Conservation (phyloP, 1,284 basidiomycete species). For the Ganoderma resinaceum region DNA sequence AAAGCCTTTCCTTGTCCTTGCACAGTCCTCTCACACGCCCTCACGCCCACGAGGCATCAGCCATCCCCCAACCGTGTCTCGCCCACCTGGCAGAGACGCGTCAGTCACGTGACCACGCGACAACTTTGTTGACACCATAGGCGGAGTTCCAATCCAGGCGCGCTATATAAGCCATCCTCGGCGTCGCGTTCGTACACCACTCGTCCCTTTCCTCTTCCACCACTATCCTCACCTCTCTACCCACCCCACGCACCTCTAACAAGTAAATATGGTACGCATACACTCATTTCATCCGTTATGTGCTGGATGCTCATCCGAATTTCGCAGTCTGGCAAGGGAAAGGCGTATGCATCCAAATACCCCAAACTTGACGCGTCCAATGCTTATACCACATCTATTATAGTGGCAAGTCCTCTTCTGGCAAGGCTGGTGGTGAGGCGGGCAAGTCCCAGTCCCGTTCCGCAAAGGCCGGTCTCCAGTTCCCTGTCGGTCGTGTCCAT, state of each 20-base stretch:
- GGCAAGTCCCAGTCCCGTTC: conserved; percentile 71
- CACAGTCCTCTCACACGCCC: not conserved
- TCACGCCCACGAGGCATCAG: conserved; percentile 8
- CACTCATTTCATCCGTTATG: conserved; percentile 14
- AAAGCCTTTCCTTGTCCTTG: not conserved
- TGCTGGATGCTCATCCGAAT: conserved; percentile 24
- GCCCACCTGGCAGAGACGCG: conserved; percentile 32
- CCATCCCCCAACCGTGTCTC: not conserved
- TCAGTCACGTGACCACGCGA: conserved; percentile 38
- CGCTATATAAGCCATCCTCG: conserved; percentile 41
- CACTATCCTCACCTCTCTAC: conserved; percentile 35
- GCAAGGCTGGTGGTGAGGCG: conserved; percentile 57
- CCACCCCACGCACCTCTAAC: conserved; percentile 27
- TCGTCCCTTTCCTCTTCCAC: conserved; percentile 37
- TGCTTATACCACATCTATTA: conserved; percentile 11
- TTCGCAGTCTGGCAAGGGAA: conserved; percentile 60
- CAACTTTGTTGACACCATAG: conserved; percentile 37
- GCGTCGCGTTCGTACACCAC: conserved; percentile 34
- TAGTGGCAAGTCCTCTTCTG: conserved; percentile 64
- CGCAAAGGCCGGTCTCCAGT: conserved; percentile 80
- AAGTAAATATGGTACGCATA: conserved; percentile 41
- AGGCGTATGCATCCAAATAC: conserved; percentile 46
- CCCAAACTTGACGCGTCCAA: conserved; percentile 13
- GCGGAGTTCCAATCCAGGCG: conserved; percentile 42
- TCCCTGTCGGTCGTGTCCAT: conserved; percentile 91